Evolutionary conservation across 2,329 filamentous ascomycete species (phyloP).

Genomic region (Cyclaneusma minus): DNA sequence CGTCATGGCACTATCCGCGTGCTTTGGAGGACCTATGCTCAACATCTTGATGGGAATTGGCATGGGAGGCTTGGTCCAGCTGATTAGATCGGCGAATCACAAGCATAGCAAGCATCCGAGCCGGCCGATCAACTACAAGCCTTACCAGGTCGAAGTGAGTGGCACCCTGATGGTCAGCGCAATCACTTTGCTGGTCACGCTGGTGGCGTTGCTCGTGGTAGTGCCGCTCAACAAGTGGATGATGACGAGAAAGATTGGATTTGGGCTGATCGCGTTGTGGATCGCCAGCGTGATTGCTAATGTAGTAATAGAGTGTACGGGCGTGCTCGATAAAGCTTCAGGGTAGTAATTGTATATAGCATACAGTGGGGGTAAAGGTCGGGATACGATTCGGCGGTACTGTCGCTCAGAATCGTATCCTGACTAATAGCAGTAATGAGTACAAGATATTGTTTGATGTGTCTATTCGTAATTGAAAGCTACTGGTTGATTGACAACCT

Average conservation of each 20-base stretch:
- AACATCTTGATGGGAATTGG: constrained; percentile 94
- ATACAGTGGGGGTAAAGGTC: too few relatives aligned
- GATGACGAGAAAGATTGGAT: constrained; percentile 71
- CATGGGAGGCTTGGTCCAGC: constrained; percentile 81
- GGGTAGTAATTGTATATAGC: too few relatives aligned
- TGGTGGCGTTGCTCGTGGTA: constrained; percentile 61
- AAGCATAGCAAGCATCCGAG: constrained; percentile 53
- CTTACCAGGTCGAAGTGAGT: constrained; percentile 72
- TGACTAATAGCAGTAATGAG: too few relatives aligned
- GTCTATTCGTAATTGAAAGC: too few relatives aligned
- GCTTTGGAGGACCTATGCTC: constrained; percentile 96
- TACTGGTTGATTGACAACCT: too few relatives aligned
- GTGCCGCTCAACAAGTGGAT: constrained; percentile 80
- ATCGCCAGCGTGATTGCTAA: constrained; percentile 65
- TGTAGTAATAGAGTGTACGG: constrained; percentile 61
- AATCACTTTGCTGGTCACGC: constrained; percentile 65
- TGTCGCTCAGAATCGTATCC: too few relatives aligned
- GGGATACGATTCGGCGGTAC: too few relatives aligned
- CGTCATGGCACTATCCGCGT: constrained; percentile 88
- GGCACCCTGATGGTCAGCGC: constrained; percentile 76
- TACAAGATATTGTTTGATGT: too few relatives aligned
- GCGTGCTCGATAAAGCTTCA: too few relatives aligned
- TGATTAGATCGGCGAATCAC: constrained; percentile 51
- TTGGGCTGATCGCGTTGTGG: constrained; percentile 69
- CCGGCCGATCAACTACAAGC: constrained; percentile 47